Base-by-base conservation (phyloP, 2,329 filamentous ascomycete species). In the Pseudogymnoascus sp. region DNA sequence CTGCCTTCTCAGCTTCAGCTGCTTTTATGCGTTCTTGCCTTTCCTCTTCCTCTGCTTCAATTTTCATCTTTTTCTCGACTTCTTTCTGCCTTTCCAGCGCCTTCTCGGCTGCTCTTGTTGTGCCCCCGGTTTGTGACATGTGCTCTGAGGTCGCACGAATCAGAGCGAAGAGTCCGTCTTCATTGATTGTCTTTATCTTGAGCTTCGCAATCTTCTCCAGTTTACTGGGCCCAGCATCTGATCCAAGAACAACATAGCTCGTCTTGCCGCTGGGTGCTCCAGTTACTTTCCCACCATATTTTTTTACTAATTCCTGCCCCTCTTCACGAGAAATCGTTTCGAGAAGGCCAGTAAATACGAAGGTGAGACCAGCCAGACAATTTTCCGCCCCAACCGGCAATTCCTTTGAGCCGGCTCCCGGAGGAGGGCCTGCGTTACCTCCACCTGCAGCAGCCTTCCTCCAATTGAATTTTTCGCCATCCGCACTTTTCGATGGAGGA, bases 341-440 rank as follows among this genome's bases (percentile, higher is more conserved):
- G 38, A 97, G 78, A 22, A 97, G 81, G 22, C 94, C 94, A 0
- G 95, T 99, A 69, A 99, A 99, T 28, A 99, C 94, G 70, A 99
- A 99, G 0, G 85, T 89, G 61, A 97, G 79, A 0, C 95, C 94
- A 60, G 87, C 86, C 61, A 99, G 81, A 71, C 94, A 99, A 67
- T 97, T 95, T 9, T 94, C 90, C 59, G 86, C 86, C 6, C 94
- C 94, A 18, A 84, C 81, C 0, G 94, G 94, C 58, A 97, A 76
- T 14, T 96, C 90, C 30, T 79, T 84, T 8, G 80, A 76, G 9
- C 84, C 85, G 20, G 82, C 78, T 57, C 82, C 81, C 6, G 84
- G 82, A 16, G 90, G 83, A 18, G 85, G 83, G 2, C 84, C 82
- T 14, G 84, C 76, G 71, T 83, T 87, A 62, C 79, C 84, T 14